Evolutionary conservation across 2,329 filamentous ascomycete genomes (phyloP).

Genomic region (Diaporthe aspalathi): DNA sequence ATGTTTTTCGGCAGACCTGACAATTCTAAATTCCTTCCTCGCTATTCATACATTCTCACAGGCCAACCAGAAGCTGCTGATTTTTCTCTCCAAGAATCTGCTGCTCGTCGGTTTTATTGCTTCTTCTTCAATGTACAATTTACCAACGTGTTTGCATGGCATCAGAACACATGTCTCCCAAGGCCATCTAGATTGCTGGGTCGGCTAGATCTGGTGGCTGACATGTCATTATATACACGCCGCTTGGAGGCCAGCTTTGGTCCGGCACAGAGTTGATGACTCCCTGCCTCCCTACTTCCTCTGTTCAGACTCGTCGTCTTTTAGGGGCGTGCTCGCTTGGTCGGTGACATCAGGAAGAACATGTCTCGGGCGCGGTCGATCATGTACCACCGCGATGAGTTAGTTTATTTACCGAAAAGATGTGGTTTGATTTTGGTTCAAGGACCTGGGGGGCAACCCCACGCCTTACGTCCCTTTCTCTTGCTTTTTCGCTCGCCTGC

Average conservation of each 20-base stretch:
- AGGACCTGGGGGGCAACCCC: not conserved
- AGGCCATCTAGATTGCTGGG: conserved; percentile 27
- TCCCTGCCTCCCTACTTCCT: not conserved
- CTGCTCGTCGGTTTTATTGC: conserved; percentile 53
- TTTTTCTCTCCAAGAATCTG: not conserved
- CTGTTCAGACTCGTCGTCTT: not conserved
- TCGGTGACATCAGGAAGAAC: not conserved
- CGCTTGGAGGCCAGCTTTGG: conserved; percentile 56
- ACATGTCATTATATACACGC: conserved; percentile 43
- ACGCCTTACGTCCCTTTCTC: no score
- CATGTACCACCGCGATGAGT: not conserved
- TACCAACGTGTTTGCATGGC: conserved; percentile 35
- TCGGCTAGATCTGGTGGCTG: conserved; percentile 22
- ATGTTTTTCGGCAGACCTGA: conserved; percentile 7
- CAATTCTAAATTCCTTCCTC: conserved; percentile 32
- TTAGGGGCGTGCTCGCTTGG: not conserved
- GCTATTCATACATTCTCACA: conserved; percentile 23
- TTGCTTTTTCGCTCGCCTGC: not conserved
- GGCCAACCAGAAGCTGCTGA: not conserved
- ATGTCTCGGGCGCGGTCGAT: conserved; percentile 6
- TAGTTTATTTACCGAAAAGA: not conserved
- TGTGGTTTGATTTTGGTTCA: not conserved
- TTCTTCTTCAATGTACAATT: conserved; percentile 44
- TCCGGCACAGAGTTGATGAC: conserved; percentile 43
- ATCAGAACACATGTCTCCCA: conserved; percentile 45